Percentiles rank a stretch among this genome's conserved stretches.
These are phyloP conservation scores for Pontederia crassipes DNA, from an alignment of 176 grass and related monocot species.

Conservation along the genomic window DNA sequence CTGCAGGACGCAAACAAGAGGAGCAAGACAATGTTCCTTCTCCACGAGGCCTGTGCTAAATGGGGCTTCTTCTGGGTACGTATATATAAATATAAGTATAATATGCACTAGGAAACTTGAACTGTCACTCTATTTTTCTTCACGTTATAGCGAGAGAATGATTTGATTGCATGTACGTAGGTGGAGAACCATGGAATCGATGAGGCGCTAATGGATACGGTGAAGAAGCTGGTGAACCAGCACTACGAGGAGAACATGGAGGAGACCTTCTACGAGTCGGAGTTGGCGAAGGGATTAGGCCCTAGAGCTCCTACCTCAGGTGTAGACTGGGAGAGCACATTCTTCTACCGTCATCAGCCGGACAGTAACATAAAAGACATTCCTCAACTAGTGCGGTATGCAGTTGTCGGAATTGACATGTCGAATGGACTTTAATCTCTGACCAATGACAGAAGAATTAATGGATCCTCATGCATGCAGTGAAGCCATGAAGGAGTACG, in stretches of 20 bases:
- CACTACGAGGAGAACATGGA: conserved; percentile 41
- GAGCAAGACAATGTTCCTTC: conserved; percentile 34
- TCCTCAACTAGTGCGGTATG: conserved; percentile 41
- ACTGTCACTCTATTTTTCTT: not conserved
- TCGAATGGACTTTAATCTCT: no score
- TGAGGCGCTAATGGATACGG: conserved; percentile 35
- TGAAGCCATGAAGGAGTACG: conserved; percentile 25
- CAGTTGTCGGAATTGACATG: not conserved
- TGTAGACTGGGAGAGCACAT: conserved; percentile 70
- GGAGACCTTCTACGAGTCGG: conserved; percentile 40
- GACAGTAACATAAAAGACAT: conserved; percentile 38
- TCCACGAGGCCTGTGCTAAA: conserved; percentile 49
- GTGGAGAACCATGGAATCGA: conserved; percentile 49
- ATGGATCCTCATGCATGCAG: conserved; percentile 21
- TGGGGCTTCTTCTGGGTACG: conserved; percentile 72
- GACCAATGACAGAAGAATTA: conserved; percentile 15
- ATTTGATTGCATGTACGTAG: conserved; percentile 14
- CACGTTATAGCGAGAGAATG: not conserved
- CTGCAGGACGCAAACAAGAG: conserved; percentile 29
- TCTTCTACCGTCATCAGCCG: conserved; percentile 62
- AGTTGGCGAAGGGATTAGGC: conserved; percentile 26
- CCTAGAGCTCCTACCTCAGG: conserved; percentile 20
- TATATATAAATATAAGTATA: conserved; percentile 5
- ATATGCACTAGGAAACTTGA: conserved; percentile 5
- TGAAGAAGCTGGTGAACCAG: conserved; percentile 39